Base-by-base conservation (phyloP, 1,139 yeast species). In the Citeromyces siamensis region DNA sequence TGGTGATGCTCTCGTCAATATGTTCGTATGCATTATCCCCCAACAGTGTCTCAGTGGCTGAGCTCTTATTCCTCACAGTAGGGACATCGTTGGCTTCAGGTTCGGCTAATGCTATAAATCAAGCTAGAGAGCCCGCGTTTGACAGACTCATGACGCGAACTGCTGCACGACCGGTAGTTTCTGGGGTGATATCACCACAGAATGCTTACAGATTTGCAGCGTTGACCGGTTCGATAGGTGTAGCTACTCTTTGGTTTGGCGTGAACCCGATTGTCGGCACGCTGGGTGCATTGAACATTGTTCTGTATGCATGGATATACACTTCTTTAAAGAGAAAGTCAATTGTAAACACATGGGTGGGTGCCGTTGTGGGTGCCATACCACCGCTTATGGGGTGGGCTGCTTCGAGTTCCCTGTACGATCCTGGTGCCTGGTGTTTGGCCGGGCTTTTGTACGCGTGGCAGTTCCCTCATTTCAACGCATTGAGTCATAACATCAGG, bases 381-480 rank as follows among this genome's bases (percentile, higher is more conserved):
- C 98, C 99, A 1, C 99, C 99, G 22, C 66, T 93, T 38, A 90
- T 90, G 99, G 99, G 99, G 2, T 90, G 98, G 98, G 95, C 95
- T 1, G 95, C 96, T 0, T 82, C 95, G 3, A 75, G 84, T 2
- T 74, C 94, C 1, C 60, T 90, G 36, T 48, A 66, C 4, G 85
- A 84, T 44, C 96, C 97, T 1, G 96, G 93, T 6, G 94, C 94
- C 3, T 90, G 97, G 97, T 78, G 93, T 51, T 62, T 88, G 26
- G 97, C 97, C 1, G 86, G 81, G 0, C 61, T 93, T 39, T 63
- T 90, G 32, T 90, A 83, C 54, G 95, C 97, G 4, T 90, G 99
- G 99, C 99, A 90, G 59, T 90, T 90, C 55, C 99, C 99, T 3
- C 99, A 90, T 56, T 90, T 90, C 64, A 90, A 90, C 60, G 75